Evolutionary conservation across 2,329 filamentous ascomycete genomes (phyloP).

Genomic region (Pyrenophora teres): DNA sequence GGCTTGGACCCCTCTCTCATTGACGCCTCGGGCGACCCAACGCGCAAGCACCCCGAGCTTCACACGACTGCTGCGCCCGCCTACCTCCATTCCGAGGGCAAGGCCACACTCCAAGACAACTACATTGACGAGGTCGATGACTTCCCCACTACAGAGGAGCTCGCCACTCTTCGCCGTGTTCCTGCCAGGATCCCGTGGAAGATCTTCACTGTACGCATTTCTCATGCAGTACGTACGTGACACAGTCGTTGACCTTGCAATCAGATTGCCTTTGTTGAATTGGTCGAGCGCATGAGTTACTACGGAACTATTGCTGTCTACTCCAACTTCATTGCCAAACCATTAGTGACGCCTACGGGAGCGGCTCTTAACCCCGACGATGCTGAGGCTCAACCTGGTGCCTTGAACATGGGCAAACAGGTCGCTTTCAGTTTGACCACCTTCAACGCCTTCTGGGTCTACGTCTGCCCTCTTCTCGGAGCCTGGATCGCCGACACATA

Average conservation of each 20-base stretch:
- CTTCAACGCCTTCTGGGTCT: slow-evolving; percentile 62
- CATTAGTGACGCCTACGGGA: slow-evolving; percentile 37
- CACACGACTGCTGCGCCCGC: slow-evolving; percentile 31
- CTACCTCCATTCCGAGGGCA: slow-evolving; percentile 42
- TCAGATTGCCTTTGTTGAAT: slow-evolving; percentile 46
- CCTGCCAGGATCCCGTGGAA: slow-evolving; percentile 43
- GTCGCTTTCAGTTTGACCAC: slow-evolving; percentile 57
- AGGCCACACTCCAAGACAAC: slow-evolving; percentile 44
- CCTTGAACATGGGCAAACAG: slow-evolving; percentile 60
- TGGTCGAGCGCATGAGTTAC: slow-evolving; percentile 48
- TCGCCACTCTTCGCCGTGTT: slow-evolving; percentile 43
- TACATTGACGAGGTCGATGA: slow-evolving; percentile 33
- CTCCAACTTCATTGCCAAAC: slow-evolving; percentile 46
- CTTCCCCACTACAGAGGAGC: slow-evolving; percentile 43
- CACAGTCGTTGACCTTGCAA: not conserved
- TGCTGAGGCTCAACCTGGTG: slow-evolving; percentile 51
- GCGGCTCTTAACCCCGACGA: slow-evolving; percentile 32
- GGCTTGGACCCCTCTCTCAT: slow-evolving; percentile 42
- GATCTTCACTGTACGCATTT: slow-evolving; percentile 25
- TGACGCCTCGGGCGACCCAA: slow-evolving; percentile 42
- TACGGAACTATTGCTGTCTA: slow-evolving; percentile 46
- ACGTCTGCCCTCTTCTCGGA: slow-evolving; percentile 62
- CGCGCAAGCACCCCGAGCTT: slow-evolving; percentile 38
- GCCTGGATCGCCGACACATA: slow-evolving; percentile 65
- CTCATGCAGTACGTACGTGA: not conserved